phyloP scores from a whole-genome alignment of 2,329 filamentous ascomycete genomes.

The Diaporthe citriasiana region DNA sequence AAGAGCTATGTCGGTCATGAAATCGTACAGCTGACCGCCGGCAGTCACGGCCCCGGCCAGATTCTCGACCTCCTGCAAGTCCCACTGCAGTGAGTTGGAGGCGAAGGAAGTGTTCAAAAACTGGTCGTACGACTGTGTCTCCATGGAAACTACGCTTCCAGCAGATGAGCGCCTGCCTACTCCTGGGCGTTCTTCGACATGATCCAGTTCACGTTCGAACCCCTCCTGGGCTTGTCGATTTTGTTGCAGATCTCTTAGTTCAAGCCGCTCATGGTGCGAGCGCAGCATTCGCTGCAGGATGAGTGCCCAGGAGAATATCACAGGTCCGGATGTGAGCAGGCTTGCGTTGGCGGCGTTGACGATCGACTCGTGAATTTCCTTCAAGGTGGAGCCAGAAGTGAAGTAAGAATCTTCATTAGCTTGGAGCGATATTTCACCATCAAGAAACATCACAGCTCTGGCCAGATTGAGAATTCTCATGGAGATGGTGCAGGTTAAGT shows the following conservation, averaged over 20 bases:
- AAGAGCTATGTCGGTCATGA: slow-evolving; percentile 65
- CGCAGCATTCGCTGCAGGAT: slow-evolving; percentile 79
- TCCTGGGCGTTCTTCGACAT: slow-evolving; percentile 52
- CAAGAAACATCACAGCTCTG: slow-evolving; percentile 68
- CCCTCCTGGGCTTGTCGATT: slow-evolving; percentile 71
- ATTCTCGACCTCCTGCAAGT: slow-evolving; percentile 64
- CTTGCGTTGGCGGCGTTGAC: slow-evolving; percentile 69
- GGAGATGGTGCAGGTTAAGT: slow-evolving; percentile 78
- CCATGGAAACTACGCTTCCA: slow-evolving; percentile 73
- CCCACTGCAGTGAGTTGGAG: slow-evolving; percentile 62
- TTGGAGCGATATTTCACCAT: slow-evolving; percentile 60
- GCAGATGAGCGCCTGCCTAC: slow-evolving; percentile 69
- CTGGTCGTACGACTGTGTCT: slow-evolving; percentile 70
- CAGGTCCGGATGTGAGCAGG: slow-evolving; percentile 76
- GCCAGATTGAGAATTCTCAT: slow-evolving; percentile 78
- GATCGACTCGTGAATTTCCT: slow-evolving; percentile 80
- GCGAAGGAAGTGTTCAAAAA: slow-evolving; percentile 62
- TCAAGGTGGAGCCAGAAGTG: slow-evolving; percentile 77
- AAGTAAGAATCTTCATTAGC: slow-evolving; percentile 72
- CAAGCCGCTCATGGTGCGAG: slow-evolving; percentile 72
- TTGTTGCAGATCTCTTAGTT: slow-evolving; percentile 70
- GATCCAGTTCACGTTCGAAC: slow-evolving; percentile 63
- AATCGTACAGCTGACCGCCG: slow-evolving; percentile 66
- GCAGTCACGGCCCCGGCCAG: slow-evolving; percentile 65
- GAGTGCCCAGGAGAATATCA: slow-evolving; percentile 85